phyloP scores from a whole-genome alignment of 2,329 filamentous ascomycete species.

The Cladosporium colombiae region DNA sequence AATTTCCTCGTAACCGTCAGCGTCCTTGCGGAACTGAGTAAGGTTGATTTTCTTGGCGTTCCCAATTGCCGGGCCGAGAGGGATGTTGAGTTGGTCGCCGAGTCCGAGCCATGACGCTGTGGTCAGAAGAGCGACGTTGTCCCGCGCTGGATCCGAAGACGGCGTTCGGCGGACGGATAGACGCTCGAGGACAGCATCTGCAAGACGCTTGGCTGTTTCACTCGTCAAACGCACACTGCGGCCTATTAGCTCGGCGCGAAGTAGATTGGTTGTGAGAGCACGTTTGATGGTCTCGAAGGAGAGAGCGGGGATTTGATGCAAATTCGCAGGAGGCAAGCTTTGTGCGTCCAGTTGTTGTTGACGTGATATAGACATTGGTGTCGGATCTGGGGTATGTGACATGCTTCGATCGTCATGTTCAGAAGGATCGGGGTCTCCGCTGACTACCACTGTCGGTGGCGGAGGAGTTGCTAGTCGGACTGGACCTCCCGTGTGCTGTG shows the following conservation, averaged over 20 bases:
- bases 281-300: conserved; percentile 45
- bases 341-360: not conserved
- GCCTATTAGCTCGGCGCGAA: conserved; percentile 47
- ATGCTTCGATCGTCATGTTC: conserved; percentile 27
- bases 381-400: conserved; percentile 14
- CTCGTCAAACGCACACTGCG: conserved; percentile 42
- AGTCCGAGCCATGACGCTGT: conserved; percentile 47
- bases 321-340: not conserved
- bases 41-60: conserved; percentile 43
- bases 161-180: conserved; percentile 40
- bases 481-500: conserved; percentile 60
- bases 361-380: not conserved
- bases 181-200: conserved; percentile 44
- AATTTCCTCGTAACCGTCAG: conserved; percentile 39
- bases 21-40: conserved; percentile 42
- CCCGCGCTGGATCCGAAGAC: conserved; percentile 34
- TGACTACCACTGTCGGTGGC: conserved; percentile 55
- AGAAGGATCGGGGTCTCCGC: conserved; percentile 45
- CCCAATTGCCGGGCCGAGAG: conserved; percentile 38
- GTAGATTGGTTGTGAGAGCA: conserved; percentile 48
- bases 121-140: conserved; percentile 42
- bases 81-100: conserved; percentile 37
- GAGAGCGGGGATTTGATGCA: not conserved
- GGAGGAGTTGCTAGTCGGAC: conserved; percentile 65
- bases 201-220: conserved; percentile 50